Evolutionary conservation across 495 filamentous ascomycete genomes (phyloP), one percentile per base, ranked within the genome.

Genomic region (Hypoxylon subgilvum): DNA sequence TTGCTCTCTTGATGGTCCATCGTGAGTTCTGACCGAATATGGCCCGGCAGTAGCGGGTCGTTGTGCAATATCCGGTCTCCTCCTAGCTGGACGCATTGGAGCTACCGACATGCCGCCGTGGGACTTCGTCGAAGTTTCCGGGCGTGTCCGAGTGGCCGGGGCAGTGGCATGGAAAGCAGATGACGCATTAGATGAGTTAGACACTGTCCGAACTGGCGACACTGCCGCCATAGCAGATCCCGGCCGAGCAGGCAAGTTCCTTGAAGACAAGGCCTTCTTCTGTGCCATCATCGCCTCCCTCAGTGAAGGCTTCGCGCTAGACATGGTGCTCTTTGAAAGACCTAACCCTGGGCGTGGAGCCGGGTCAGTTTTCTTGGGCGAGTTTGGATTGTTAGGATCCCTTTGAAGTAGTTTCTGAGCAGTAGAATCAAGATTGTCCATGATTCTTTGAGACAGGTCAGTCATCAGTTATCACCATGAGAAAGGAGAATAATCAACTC

Each of bases 251-350:
- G 85, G 86, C 13, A 88, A 64, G 32, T 79, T 81, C 68, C 80
- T 87, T 19, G 80, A 72, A 48, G 80, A 79, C 43, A 83, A 72
- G 31, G 82, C 81, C 67, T 84, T 89, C 74, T 91, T 92, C 56
- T 91, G 87, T 4, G 90, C 91, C 48, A 92, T 78, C 74, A 96
- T 92, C 6, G 88, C 83, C 53, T 96, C 92, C 52, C 78, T 75
- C 13, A 84, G 40, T 38, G 79, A 82, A 77, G 91, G 71, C 86
- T 82, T 71, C 75, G 83, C 55, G 75, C 79, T 44, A 77, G 71
- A 61, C 66, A 78, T 68, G 22, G 83, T 82, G 61, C 82, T 84
- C 66, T 82, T 84, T 18, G 82, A 77, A 44, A 86, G 74, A 16
- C 84, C 79, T 36, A 82, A 32, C 18, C 79, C 82, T 21, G 79